A percentile compares a stretch with the other conserved stretches of the same genome.
phyloP scores from a whole-genome alignment of 768 basidiomycete genomes.

The Hysterangium stoloniferum region DNA sequence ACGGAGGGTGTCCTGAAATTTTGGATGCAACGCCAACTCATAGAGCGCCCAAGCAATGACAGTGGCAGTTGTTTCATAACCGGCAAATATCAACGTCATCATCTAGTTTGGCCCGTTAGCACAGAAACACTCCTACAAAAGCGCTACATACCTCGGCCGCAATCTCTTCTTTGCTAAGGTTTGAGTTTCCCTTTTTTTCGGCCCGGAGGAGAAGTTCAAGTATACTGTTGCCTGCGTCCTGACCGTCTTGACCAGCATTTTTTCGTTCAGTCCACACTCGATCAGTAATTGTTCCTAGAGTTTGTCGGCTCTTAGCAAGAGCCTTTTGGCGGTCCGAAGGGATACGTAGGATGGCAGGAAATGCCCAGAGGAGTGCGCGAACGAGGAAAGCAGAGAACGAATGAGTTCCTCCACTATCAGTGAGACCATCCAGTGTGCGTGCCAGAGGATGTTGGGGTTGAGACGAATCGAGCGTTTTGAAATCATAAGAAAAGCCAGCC shows the following conservation, averaged over 20 bases:
- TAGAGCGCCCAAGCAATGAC: slow-evolving; percentile 49
- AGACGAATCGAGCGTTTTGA: slow-evolving; percentile 6
- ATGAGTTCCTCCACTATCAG: slow-evolving; percentile 11
- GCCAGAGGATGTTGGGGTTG: slow-evolving; percentile 8
- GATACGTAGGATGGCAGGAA: slow-evolving; percentile 10
- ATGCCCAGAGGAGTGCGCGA: slow-evolving; percentile 8
- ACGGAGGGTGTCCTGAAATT: slow-evolving; percentile 49
- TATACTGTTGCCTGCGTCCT: slow-evolving; percentile 12
- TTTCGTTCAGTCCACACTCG: slow-evolving; percentile 10
- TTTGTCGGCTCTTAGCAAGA: slow-evolving; percentile 8
- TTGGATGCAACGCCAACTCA: slow-evolving; percentile 44
- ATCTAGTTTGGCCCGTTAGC: not conserved
- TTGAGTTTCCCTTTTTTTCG: not conserved
- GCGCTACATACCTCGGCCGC: slow-evolving; percentile 6
- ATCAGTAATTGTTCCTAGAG: slow-evolving; percentile 10
- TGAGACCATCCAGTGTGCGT: slow-evolving; percentile 11
- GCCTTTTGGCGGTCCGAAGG: slow-evolving; percentile 9
- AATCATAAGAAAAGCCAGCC: slow-evolving; percentile 14
- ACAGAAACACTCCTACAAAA: not conserved
- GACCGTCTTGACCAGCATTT: slow-evolving; percentile 1
- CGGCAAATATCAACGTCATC: slow-evolving; percentile 51
- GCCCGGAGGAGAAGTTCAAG: slow-evolving; percentile 8
- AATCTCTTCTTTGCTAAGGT: slow-evolving; percentile 3
- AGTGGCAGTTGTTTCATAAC: slow-evolving; percentile 37
- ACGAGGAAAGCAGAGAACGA: slow-evolving; percentile 12